Base-by-base conservation (phyloP, 1,139 yeast species). In the Yamadazyma oceani region DNA sequence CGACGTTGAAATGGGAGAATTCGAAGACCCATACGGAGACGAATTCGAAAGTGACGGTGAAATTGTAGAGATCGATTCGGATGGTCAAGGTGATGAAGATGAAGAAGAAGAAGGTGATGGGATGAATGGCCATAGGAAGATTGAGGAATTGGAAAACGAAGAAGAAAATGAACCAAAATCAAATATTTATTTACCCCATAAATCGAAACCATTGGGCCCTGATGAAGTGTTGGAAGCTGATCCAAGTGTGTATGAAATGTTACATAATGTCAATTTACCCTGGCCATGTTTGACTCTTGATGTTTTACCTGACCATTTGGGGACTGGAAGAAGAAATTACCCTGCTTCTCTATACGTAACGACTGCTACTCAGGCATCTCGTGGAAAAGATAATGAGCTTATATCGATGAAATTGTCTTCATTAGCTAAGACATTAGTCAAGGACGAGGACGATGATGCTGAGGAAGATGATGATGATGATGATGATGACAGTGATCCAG, bases 221-320 rank as follows among this genome's bases (percentile, higher is more conserved):
- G 95, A 89, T 65, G 98, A 92, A 66, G 95, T 85, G 8, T 73
- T 92, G 58, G 97, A 92, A 64, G 96, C 98, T 1, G 98, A 92
- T 64, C 96, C 96, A 39, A 73, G 92, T 12, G 96, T 92, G 4
- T 92, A 94, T 59, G 96, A 92, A 55, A 90, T 92, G 97, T 71
- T 92, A 42, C 99, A 92, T 64, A 87, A 87, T 54, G 87, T 92
- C 45, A 87, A 86, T 58, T 70, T 92, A 60, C 95, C 96, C 53
- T 92, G 98, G 97, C 97, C 99, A 15, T 89, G 97, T 64, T 69
- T 92, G 55, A 87, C 97, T 2, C 73, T 94, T 45, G 98, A 92
- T 57, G 68, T 92, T 27, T 66, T 94, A 40, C 96, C 96, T 10
- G 99, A 92, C 59, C 68, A 72, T 37, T 71, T 88, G 40, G 99